Base-by-base conservation (phyloP, 2,329 filamentous ascomycete genomes). In the Eutypa lata region DNA sequence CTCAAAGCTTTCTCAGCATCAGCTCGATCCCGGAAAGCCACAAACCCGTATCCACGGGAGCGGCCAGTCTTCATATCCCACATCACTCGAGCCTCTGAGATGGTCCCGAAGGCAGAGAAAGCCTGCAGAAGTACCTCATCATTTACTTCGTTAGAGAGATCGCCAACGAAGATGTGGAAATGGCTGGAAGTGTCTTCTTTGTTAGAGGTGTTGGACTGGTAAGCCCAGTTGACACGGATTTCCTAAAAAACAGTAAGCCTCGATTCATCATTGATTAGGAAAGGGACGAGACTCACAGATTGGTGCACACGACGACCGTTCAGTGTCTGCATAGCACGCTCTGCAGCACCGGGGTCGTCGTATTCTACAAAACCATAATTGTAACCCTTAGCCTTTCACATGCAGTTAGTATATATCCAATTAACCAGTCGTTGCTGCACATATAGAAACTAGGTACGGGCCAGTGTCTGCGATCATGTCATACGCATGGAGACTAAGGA, bases 61-160 rank as follows among this genome's bases (percentile, higher is more conserved):
- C 94, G 88, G 61, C 94, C 94, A 35, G 94, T 99, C 82, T 99
- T 99, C 94, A 99, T 99, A 72, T 99, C 94, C 94, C 94, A 99
- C 94, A 99, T 99, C 59, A 99, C 94, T 65, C 94, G 91, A 55
- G 94, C 94, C 74, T 99, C 94, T 2, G 94, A 99, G 47, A 99
- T 92, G 13, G 87, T 90, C 40, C 94, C 94, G 71, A 97, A 99
- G 44, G 91, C 91, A 47, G 91, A 95, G 74, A 99, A 99, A 13
- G 94, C 94, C 73, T 97, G 92, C 16, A 89, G 79, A 21, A 99
- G 81, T 49, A 97, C 85, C 68, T 99, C 94, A 65, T 99, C 94
- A 65, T 99, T 99, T 71, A 99, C 94, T 73, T 99, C 94, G 68
- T 99, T 99, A 64, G 92, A 97, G 52, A 99, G 76, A 69, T 99